A percentile compares a stretch with the other conserved stretches of the same genome.
Conservation (phyloP, 2,329 filamentous ascomycete genomes). For the Triangularia setosa region DNA sequence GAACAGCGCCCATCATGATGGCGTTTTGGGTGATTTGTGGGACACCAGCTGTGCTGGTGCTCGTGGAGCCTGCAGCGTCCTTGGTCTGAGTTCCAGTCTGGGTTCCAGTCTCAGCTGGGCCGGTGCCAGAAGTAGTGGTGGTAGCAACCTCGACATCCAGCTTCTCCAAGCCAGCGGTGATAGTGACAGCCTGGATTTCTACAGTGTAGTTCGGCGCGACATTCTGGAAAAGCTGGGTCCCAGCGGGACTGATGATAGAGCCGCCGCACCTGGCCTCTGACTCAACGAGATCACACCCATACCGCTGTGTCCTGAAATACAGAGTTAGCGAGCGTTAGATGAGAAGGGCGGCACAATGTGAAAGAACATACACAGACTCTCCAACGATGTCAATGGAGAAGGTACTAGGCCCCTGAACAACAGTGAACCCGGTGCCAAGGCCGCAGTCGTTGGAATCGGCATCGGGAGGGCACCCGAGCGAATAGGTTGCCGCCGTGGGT, state of each 20-base stretch:
- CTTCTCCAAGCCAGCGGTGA: conserved; percentile 20
- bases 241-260: background rate
- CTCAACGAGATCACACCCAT: conserved; percentile 13
- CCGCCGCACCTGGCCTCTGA: conserved; percentile 3
- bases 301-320: conserved; percentile 9
- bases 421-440: conserved; percentile 16
- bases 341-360: background rate
- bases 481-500: conserved; percentile 24
- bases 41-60: conserved; percentile 30
- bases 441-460: conserved; percentile 20
- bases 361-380: conserved; percentile 11
- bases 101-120: background rate
- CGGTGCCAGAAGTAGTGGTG: conserved; percentile 15
- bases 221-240: background rate
- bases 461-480: conserved; percentile 23
- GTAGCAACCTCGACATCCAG: conserved; percentile 11
- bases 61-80: background rate
- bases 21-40: conserved; percentile 34
- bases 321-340: background rate
- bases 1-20: conserved; percentile 34
- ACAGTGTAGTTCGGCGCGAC: conserved; percentile 12
- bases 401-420: conserved; percentile 24
- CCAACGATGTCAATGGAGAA: conserved; percentile 12
- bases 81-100: background rate
- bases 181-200: conserved; percentile 16